Base-by-base conservation (phyloP, 148 eudicot genomes). In the Heliosperma pusillum region DNA sequence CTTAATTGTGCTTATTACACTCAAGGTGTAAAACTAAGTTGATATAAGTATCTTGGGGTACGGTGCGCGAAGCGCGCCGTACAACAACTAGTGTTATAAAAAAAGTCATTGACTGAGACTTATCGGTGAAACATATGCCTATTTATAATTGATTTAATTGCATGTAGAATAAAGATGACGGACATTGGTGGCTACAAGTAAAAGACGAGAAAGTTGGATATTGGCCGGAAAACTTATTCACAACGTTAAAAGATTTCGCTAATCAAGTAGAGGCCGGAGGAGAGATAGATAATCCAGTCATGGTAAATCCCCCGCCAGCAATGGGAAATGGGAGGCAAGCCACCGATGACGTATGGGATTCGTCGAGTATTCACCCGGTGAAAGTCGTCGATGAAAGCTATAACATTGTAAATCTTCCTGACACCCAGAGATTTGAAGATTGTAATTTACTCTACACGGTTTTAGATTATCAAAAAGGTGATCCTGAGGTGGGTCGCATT, bases 161-260 rank as follows among this genome's bases (percentile, higher is more conserved):
- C 17, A 1, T 50, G 10, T 66, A 64, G 74, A 30, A 69, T 44
- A 13, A 56, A 67, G 70, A 70, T 11, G 80, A 70, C 1, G 80
- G 75, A 47, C 47, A 77, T 70, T 77, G 80, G 80, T 77, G 75
- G 80, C 3, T 77, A 62, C 61, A 69, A n/a, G 17, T 59, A 2
- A 33, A 1, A 22, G 2, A 8, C 0, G 17, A 29, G 1, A 52
- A 27, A 70, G 21, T 77, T 4, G 75, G 80, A 9, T 77, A 77
- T 63, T 77, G 75, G 71, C 55, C 80, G 2, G 63, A 71, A 11
- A 52, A 0, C 5, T 27, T 77, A 36, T 77, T 77, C 21, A 47
- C 40, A 0, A 11, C n/a, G 1, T 21, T 71, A 33, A 27, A 1
- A 10, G 80, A 47, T 1, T 11, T 16, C 30, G 70, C 75, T 0